Base-by-base conservation (phyloP, 495 filamentous ascomycete genomes). In the Pyrenopolyporus hunteri region DNA sequence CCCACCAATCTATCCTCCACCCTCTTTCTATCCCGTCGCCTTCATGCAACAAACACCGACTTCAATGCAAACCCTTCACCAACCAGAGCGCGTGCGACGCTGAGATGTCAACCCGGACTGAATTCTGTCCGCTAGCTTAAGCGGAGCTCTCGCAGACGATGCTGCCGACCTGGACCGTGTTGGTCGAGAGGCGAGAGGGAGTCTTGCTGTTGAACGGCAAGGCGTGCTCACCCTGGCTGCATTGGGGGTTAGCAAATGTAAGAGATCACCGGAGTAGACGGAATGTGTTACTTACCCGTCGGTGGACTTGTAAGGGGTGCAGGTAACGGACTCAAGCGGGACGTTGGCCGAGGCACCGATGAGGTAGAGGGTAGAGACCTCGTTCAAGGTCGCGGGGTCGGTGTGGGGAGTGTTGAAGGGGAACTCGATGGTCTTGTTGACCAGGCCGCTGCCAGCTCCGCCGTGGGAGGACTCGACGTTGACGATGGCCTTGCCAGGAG, bases 351-450 rank as follows among this genome's bases (percentile, higher is more conserved):
- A 39, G 11, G 32, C 17, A 9, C 57, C 47, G 22, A 29, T 29
- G 17, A 66, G 52, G 58, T 66, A 66, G 28, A 67, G 53, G 13
- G 33, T 51, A n/a, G 64, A 67, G 2, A 67, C 64, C 9, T 20
- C 42, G 1, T 59, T 20, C 17, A 67, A n/a, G 20, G 9, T 47
- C 0, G 6, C 3, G 0, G 19, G 19, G 44, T 55, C 20, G 6
- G 16, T 45, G 32, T 48, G 46, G 26, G 49, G 5, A 1, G 8
- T 23, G 0, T 35, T 48, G 26, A 62, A 11, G 7, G 26, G 33
- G 20, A 54, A 35, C 1, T 6, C 5, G 28, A 66, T 17, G 31
- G 63, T 66, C 3, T 19, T 31, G 57, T 62, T 62, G 29, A n/a
- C 56, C 26, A 48, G 47, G 9, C 42, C 51, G 19, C 8, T 22